Conservation (phyloP, 179 eudicot species). For the Drosera spatulata region DNA sequence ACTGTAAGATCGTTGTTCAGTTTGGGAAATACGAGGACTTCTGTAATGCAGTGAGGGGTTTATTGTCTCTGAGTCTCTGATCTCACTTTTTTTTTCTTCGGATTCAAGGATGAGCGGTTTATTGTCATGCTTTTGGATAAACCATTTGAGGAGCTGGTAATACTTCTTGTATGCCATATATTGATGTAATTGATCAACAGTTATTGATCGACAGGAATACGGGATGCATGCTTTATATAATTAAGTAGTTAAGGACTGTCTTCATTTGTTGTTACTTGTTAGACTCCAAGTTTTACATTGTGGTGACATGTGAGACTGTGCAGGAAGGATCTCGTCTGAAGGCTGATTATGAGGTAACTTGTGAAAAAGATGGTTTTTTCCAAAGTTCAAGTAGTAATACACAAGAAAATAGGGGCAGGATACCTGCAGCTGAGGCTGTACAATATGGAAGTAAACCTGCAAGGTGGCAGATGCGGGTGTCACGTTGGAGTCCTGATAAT, state of each 20-base stretch:
- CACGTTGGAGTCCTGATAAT: slow-evolving; percentile 48
- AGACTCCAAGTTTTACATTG: too few relatives aligned
- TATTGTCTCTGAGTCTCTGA: background rate
- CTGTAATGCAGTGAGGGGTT: slow-evolving; percentile 53
- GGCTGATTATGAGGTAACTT: slow-evolving; percentile 78
- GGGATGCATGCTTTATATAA: too few relatives aligned
- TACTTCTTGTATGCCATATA: background rate
- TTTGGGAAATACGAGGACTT: slow-evolving; percentile 60
- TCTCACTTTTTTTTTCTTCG: background rate
- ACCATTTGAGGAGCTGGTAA: background rate
- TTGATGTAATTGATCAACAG: too few relatives aligned
- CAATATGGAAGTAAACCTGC: slow-evolving; percentile 37
- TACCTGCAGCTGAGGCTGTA: slow-evolving; percentile 13
- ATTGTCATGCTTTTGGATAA: too few relatives aligned
- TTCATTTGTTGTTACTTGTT: too few relatives aligned
- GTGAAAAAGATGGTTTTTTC: slow-evolving; percentile 63
- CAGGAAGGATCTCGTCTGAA: slow-evolving; percentile 79
- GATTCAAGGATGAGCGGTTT: too few relatives aligned
- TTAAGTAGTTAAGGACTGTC: too few relatives aligned
- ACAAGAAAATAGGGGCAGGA: slow-evolving; percentile 28
- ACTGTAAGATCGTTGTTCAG: slow-evolving; percentile 70
- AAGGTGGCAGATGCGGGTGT: slow-evolving; percentile 24
- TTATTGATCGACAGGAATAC: too few relatives aligned
- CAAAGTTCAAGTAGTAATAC: slow-evolving; percentile 23
- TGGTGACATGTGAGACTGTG: slow-evolving; percentile 1